Evolutionary conservation across 2,329 filamentous ascomycete genomes (phyloP), one percentile per base, ranked within the genome.

Genomic region (Blastomyces emzantsi): DNA sequence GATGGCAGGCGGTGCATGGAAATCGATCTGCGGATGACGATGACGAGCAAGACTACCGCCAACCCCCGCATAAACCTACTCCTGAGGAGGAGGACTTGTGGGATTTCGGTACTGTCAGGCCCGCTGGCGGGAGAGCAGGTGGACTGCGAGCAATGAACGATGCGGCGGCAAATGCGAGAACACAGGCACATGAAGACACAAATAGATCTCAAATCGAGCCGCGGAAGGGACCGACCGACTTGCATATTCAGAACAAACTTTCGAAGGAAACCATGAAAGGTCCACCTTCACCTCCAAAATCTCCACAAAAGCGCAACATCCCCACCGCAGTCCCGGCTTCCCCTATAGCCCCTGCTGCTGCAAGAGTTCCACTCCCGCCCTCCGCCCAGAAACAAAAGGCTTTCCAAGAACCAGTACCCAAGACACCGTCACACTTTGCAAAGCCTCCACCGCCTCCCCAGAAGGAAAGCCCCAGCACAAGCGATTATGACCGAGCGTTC

Each of bases 71-170:
- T 61, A 69, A 75, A 61, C 70, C 74, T 67, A 74, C 77, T n/a
- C 76, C 80, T 0, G 83, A 87, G 64, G 83, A 89, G 43, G 90
- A 97, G 73, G 94, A 97, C 74, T 85, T 97, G 73, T 99, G 94
- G 94, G 94, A 99, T 75, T 99, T 99, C 79, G 94, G 94, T 54
- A 99, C 94, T 0, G 90, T 99, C 61, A 85, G 92, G 63, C 87
- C 95, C 6, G 87, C 88, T n/a, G 85, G 83, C 41, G 83, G 85
- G 36, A 86, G 87, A 65, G 82, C 82, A 39, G 72, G 84, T 56
- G 87, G 87, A 2, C 79, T 90, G 59, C 83, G 88, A 68, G 81
- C 86, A 0, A 86, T 96, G 86, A 92, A 90, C 68, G 90, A 92
- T 65, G 88, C 89, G 41, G 88, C 88, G 15, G 87, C 89, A 22